phyloP scores from a whole-genome alignment of 2,329 filamentous ascomycete species.

The Epichloe uncinata region DNA sequence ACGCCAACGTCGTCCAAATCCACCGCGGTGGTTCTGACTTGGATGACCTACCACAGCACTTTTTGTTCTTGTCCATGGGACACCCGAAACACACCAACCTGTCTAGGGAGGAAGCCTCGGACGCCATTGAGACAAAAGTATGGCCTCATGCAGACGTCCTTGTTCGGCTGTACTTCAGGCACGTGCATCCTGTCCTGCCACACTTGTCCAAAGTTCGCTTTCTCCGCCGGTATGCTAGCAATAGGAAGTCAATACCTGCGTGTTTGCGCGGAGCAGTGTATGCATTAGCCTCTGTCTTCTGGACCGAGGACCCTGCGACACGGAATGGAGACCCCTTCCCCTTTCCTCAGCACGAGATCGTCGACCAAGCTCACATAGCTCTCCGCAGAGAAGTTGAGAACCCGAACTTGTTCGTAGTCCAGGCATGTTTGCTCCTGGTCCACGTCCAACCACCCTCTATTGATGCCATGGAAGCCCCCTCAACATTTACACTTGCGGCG shows the following conservation, averaged over 20 bases:
- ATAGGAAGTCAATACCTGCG: conserved; percentile 27
- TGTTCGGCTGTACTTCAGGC: conserved; percentile 30
- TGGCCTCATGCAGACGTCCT: conserved; percentile 26
- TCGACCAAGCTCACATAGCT: conserved; percentile 28
- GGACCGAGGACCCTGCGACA: conserved; percentile 2
- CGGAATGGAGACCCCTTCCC: conserved; percentile 10
- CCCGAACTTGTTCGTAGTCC: conserved; percentile 31
- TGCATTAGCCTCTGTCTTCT: conserved; percentile 22
- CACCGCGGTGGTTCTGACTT: conserved; percentile 20
- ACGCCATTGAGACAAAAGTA: conserved; percentile 29
- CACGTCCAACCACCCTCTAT: conserved; percentile 31
- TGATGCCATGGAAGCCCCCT: conserved; percentile 32
- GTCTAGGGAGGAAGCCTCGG: conserved; percentile 24
- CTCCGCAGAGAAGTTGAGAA: conserved; percentile 32
- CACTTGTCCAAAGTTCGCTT: conserved; percentile 32
- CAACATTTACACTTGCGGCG: conserved; percentile 29
- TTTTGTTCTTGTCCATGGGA: conserved; percentile 29
- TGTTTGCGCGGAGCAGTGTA: conserved; percentile 32
- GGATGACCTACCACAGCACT: conserved; percentile 30
- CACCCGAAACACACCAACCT: conserved; percentile 29
- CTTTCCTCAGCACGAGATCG: conserved; percentile 27
- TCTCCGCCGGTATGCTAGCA: conserved; percentile 22
- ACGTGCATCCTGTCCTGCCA: conserved; percentile 31
- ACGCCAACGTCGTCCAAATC: conserved; percentile 31
- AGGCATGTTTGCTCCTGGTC: conserved; percentile 31